phyloP scores from a whole-genome alignment of 768 basidiomycete species.

The Amanita molliuscula region DNA sequence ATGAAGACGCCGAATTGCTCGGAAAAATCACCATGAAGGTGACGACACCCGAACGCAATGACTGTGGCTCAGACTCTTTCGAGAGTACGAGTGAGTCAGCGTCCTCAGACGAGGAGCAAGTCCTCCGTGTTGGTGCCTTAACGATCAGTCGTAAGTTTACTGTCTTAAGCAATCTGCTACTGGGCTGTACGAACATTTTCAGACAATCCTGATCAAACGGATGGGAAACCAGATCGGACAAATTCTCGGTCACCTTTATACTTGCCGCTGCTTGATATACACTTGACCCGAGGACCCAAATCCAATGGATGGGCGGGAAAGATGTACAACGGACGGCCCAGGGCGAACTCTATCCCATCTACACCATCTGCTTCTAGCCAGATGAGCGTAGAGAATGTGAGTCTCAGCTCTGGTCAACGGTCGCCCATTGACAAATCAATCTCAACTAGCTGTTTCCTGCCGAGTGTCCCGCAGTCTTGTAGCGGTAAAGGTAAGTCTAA shows the following conservation, averaged over 20 bases:
- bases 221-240: background rate
- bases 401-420: background rate
- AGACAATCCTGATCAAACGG: background rate
- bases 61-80: background rate
- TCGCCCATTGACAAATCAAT: background rate
- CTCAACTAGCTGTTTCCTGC: slow-evolving; percentile 17
- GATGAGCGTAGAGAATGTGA: slow-evolving; percentile 12
- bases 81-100: slow-evolving; percentile 9
- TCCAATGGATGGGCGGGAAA: background rate
- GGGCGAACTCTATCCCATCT: slow-evolving; percentile 6
- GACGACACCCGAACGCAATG: background rate
- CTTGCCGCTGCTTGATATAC: background rate
- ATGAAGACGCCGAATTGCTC: slow-evolving; percentile 10
- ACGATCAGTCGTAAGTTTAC: background rate
- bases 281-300: background rate
- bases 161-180: background rate
- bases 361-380: slow-evolving; percentile 6
- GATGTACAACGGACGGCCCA: background rate
- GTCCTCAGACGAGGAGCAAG: slow-evolving; percentile 25
- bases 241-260: background rate
- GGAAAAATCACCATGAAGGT: slow-evolving; percentile 2
- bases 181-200: background rate
- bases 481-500: background rate
- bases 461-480: slow-evolving; percentile 13
- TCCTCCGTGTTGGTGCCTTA: slow-evolving; percentile 20